Evolutionary conservation across 2,329 filamentous ascomycete genomes (phyloP).

Genomic region (Fusarium buxicola): DNA sequence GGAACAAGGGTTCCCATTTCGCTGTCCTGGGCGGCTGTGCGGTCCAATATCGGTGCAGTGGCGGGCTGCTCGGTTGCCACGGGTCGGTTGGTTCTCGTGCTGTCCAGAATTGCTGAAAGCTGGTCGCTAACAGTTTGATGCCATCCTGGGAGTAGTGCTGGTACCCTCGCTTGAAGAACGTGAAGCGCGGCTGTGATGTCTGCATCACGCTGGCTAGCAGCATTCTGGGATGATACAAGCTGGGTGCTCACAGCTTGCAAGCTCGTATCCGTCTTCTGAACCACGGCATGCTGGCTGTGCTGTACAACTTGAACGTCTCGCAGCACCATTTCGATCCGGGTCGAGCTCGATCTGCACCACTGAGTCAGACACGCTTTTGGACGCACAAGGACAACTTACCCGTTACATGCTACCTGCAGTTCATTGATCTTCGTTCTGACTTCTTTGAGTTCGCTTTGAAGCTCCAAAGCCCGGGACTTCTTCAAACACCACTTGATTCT

Average conservation of each 20-base stretch:
- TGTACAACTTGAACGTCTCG: not conserved
- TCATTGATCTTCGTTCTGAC: not conserved
- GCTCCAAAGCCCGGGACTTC: not conserved
- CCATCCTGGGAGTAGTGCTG: not conserved
- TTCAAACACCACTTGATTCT: not conserved
- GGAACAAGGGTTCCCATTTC: not conserved
- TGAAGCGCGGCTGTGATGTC: not conserved
- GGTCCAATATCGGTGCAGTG: no score
- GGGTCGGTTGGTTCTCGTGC: not conserved
- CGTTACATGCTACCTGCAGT: not conserved
- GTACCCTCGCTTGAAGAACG: not conserved
- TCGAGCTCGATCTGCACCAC: not conserved
- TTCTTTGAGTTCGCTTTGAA: not conserved
- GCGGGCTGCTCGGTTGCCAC: not conserved
- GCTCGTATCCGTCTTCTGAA: not conserved
- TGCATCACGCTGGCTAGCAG: not conserved
- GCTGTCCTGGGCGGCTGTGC: not conserved
- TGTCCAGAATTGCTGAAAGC: not conserved
- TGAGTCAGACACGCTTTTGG: not conserved
- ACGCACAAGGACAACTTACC: not conserved
- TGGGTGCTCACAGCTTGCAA: not conserved
- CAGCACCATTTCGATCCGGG: not conserved
- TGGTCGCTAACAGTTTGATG: not conserved
- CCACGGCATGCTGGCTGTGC: not conserved
- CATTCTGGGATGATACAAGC: not conserved